Percentiles rank a stretch among this genome's conserved stretches.
Conservation (phyloP, 176 grass and related monocot species). For the Bothriochloa decipiens region DNA sequence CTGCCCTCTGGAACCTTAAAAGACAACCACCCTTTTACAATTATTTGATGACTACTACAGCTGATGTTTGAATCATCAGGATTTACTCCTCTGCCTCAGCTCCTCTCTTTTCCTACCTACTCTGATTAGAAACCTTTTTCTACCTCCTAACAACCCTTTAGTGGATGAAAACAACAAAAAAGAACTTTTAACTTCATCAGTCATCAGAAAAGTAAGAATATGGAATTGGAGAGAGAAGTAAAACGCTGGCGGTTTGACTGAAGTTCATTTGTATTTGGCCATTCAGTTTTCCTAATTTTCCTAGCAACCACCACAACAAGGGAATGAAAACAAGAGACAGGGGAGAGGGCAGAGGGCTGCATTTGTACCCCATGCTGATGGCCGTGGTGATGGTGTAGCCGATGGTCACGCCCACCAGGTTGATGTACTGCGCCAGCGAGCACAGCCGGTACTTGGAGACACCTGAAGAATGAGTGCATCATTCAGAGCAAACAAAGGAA, state of each 20-base stretch:
- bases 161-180: too few relatives aligned
- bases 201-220: background rate
- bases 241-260: too few relatives aligned
- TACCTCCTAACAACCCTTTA: background rate
- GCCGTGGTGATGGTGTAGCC: slow-evolving; percentile 97
- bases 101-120: background rate
- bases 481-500: background rate
- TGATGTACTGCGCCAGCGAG: slow-evolving; percentile 79
- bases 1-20: slow-evolving; percentile 23
- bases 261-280: too few relatives aligned
- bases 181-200: background rate
- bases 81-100: background rate
- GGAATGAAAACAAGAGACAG: background rate
- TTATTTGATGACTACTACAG: background rate
- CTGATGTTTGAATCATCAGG: background rate
- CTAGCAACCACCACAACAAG: too few relatives aligned
- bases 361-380: slow-evolving; percentile 84
- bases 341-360: too few relatives aligned
- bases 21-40: background rate
- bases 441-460: slow-evolving; percentile 64
- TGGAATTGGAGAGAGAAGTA: too few relatives aligned
- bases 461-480: slow-evolving; percentile 76
- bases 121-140: background rate
- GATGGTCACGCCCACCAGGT: slow-evolving; percentile 80
- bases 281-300: too few relatives aligned